Evolutionary conservation across 805 yeast species (phyloP), one percentile per base, ranked within the genome.

Genomic region (Saturnispora sanitii): DNA sequence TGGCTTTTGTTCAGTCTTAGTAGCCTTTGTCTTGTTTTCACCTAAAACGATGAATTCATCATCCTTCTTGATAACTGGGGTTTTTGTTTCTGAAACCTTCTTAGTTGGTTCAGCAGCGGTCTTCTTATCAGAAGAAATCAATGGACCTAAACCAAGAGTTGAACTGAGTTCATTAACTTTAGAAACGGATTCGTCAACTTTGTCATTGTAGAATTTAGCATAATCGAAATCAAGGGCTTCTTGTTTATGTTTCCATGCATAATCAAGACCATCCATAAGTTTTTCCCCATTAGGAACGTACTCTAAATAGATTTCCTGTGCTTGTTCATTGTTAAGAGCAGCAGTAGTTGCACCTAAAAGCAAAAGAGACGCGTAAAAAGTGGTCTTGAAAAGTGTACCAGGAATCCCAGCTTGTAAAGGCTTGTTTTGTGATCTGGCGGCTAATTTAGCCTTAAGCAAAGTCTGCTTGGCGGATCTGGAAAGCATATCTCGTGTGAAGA

Each of bases 271-370:
- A 40, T 74, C 73, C 23, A 79, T 68, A 23, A 72, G 60, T 18
- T 60, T 58, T 50, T 77, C 82, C 29, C 77, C 83, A 38, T 70
- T 66, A 16, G 92, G 92, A 34, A 80, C 72, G 44, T 71, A 71
- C 48, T 77, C 78, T 18, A 77, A 66, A 57, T 77, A 80, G 35
- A 66, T 48, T 49, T 80, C 84, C 49, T 75, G 78, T 55, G 79
- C 69, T 15, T 72, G 65, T 49, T 78, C 82, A 52, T 68, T 68
- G 46, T 71, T 62, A 23, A 75, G 62, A 12, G 86, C 66, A 42
- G 70, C 60, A 39, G 70, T 73, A n/a, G 77, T 70, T 40, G 83
- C 85, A 27, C 70, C 76, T 27, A 73, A 76, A 49, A 78, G 80
- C 20, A 72, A 39, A 4, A 53, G 41, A 12, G 54, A 51, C 28